Conservation (phyloP, 2,329 filamentous ascomycete species). For the Leptosphaerulina australis region DNA sequence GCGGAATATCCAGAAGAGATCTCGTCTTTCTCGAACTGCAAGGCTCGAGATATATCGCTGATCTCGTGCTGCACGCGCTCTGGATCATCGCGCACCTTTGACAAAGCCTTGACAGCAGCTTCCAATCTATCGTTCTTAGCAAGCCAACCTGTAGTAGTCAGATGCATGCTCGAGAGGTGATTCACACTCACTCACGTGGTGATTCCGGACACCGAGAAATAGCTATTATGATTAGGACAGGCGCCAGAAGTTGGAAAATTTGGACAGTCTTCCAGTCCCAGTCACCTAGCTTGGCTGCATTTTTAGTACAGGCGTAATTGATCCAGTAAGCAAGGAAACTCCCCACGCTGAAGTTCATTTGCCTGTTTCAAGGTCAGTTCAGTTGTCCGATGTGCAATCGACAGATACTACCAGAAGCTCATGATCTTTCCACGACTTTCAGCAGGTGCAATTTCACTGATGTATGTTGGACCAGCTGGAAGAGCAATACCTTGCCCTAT, state of each 20-base stretch:
- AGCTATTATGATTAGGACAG: slow-evolving; percentile 61
- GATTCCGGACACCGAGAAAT: slow-evolving; percentile 58
- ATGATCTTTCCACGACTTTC: slow-evolving; percentile 68
- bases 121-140: slow-evolving; percentile 62
- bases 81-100: slow-evolving; percentile 63
- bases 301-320: slow-evolving; percentile 63
- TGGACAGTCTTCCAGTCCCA: slow-evolving; percentile 73
- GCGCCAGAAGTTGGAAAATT: slow-evolving; percentile 70
- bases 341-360: slow-evolving; percentile 54
- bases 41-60: slow-evolving; percentile 64
- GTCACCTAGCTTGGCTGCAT: slow-evolving; percentile 61
- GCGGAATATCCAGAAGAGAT: slow-evolving; percentile 64
- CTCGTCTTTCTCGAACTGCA: slow-evolving; percentile 71
- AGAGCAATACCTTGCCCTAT: slow-evolving; percentile 4
- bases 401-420: slow-evolving; percentile 68
- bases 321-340: slow-evolving; percentile 67
- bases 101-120: slow-evolving; percentile 60
- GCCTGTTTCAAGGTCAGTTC: neutral
- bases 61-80: slow-evolving; percentile 69
- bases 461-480: slow-evolving; percentile 66
- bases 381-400: neutral
- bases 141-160: slow-evolving; percentile 36
- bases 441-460: slow-evolving; percentile 66
- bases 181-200: neutral
- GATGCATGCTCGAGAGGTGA: neutral